These are phyloP conservation scores for Aureobasidium leucospermi DNA, from an alignment of 2,329 filamentous ascomycete genomes.

Conservation along the genomic window DNA sequence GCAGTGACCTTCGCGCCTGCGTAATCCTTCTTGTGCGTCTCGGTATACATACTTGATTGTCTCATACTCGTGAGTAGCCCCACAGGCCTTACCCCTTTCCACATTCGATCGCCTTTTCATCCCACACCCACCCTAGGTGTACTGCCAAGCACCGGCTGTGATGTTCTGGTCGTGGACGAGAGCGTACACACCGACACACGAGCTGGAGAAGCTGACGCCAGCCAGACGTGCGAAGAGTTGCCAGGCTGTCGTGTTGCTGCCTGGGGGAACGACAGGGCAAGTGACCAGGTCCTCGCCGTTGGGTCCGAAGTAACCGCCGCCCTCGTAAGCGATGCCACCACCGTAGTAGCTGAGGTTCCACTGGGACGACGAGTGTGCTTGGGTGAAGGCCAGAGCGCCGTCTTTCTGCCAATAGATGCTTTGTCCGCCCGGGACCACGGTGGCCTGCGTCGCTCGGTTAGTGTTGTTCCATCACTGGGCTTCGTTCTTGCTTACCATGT, in stretches of 20 bases:
- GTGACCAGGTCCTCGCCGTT: constrained; percentile 17
- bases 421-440: constrained; percentile 21
- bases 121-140: constrained; percentile 8
- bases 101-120: not conserved
- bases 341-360: constrained; percentile 13
- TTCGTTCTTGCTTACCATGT: not conserved
- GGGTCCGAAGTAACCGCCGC: constrained; percentile 18
- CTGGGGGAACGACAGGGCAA: constrained; percentile 16
- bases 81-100: not conserved
- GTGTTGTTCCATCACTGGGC: not conserved
- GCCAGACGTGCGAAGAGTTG: constrained; percentile 16
- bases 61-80: not conserved
- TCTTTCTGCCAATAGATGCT: constrained; percentile 17
- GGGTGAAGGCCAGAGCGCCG: constrained; percentile 19
- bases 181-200: constrained; percentile 15
- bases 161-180: constrained; percentile 8
- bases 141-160: constrained; percentile 18
- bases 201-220: constrained; percentile 9
- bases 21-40: not conserved
- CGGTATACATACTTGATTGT: not conserved
- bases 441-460: constrained; percentile 13
- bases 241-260: constrained; percentile 12
- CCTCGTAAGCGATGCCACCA: constrained; percentile 15
- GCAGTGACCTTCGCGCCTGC: not conserved
- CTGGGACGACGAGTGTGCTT: constrained; percentile 17